phyloP scores from a whole-genome alignment of 345 rosid genomes.

The Populus pruinosa region DNA sequence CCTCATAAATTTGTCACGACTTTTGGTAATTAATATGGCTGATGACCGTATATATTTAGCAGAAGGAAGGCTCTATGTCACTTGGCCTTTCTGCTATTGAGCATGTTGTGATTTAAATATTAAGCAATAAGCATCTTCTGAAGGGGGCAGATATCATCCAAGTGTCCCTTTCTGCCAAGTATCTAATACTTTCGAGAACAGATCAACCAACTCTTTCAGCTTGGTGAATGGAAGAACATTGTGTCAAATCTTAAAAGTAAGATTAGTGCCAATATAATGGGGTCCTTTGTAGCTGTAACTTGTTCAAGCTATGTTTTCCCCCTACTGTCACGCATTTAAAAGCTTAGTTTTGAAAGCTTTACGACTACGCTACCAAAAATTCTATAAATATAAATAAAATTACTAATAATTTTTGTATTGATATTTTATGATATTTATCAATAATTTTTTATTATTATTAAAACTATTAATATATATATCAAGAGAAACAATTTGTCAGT shows the following conservation, averaged over 20 bases:
- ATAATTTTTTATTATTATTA: no score
- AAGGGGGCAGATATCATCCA: conserved; percentile 14
- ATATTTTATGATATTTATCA: no score
- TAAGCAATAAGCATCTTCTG: background rate
- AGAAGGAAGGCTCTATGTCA: background rate
- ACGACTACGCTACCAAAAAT: no score
- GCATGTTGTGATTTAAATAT: background rate
- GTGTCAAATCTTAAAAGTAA: conserved; percentile 18
- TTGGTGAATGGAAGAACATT: conserved; percentile 12
- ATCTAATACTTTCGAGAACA: conserved; percentile 13
- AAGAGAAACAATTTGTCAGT: no score
- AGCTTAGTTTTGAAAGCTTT: no score
- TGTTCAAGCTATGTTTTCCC: no score
- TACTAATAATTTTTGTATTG: no score
- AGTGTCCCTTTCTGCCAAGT: conserved; percentile 14
- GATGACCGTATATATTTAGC: background rate
- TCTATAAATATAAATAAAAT: no score
- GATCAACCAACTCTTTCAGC: background rate
- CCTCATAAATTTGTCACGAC: background rate
- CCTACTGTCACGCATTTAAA: no score
- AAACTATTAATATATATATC: no score
- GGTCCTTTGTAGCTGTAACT: background rate
- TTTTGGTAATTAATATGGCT: background rate
- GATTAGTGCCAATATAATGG: background rate
- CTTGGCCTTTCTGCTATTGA: background rate